These are phyloP conservation scores for Ochetophila trinervis DNA, from an alignment of 306 rosid genomes.

Conservation along the genomic window DNA sequence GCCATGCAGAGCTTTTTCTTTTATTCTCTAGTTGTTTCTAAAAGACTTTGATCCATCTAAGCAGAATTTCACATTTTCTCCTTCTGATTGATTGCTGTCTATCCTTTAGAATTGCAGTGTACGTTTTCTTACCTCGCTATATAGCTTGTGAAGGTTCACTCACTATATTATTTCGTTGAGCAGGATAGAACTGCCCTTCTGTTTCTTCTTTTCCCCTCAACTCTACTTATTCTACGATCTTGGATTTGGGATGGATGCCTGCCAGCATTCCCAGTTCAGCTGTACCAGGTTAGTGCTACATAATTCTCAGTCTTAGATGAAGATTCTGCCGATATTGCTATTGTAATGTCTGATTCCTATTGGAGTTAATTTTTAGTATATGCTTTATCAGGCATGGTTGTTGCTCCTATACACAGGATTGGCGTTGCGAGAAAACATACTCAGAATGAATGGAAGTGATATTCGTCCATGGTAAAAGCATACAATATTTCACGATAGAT, in stretches of 20 bases:
- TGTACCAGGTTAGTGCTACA: constrained; percentile 63
- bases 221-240: constrained; percentile 73
- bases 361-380: constrained; percentile 22
- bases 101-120: not conserved
- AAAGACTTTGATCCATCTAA: not conserved
- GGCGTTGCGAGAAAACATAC: constrained; percentile 92
- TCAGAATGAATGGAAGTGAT: constrained; percentile 93
- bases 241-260: constrained; percentile 95
- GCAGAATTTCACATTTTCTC: not conserved
- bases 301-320: constrained; percentile 1
- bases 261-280: constrained; percentile 95
- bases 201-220: constrained; percentile 79
- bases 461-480: constrained; percentile 83
- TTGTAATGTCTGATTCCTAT: constrained; percentile 14
- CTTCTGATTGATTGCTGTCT: not conserved
- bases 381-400: constrained; percentile 78
- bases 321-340: constrained; percentile 12
- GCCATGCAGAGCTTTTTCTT: not conserved
- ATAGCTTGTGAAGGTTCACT: constrained; percentile 16
- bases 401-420: constrained; percentile 93
- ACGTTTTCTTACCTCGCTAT: not conserved
- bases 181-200: constrained; percentile 97
- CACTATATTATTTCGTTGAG: constrained; percentile 30
- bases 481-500: not conserved
- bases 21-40: not conserved